Percentiles rank a stretch among this genome's conserved stretches.
These are phyloP conservation scores for Fusarium poae DNA, from an alignment of 2,329 filamentous ascomycete species.

Conservation along the genomic window DNA sequence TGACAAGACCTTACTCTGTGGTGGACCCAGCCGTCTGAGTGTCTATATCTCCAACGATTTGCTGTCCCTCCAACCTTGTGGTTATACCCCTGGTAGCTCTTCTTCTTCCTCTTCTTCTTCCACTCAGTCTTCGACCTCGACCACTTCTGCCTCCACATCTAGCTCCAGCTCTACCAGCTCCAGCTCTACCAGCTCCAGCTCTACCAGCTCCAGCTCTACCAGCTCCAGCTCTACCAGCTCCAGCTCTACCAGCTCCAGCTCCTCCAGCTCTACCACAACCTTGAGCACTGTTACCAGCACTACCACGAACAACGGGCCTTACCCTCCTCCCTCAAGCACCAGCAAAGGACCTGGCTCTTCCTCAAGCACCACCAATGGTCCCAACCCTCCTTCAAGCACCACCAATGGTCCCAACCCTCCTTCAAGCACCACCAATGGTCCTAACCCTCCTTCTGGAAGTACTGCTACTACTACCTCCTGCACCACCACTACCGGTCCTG, in stretches of 20 bases:
- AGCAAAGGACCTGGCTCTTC: slow-evolving; percentile 23
- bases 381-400: background rate
- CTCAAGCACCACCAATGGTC: slow-evolving; percentile 1
- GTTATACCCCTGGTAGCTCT: slow-evolving; percentile 47
- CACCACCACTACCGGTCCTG: slow-evolving; percentile 54
- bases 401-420: background rate
- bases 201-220: slow-evolving; percentile 44
- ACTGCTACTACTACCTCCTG: slow-evolving; percentile 39
- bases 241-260: slow-evolving; percentile 11
- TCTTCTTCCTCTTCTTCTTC: slow-evolving; percentile 13
- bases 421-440: background rate
- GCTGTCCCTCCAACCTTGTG: slow-evolving; percentile 64
- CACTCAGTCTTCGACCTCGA: slow-evolving; percentile 26
- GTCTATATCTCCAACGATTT: slow-evolving; percentile 64
- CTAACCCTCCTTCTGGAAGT: slow-evolving; percentile 19
- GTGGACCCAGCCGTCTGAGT: slow-evolving; percentile 58
- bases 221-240: slow-evolving; percentile 28
- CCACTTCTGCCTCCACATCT: slow-evolving; percentile 12
- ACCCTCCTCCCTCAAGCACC: slow-evolving; percentile 36
- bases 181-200: slow-evolving; percentile 22
- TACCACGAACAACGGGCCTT: slow-evolving; percentile 7
- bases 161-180: slow-evolving; percentile 1
- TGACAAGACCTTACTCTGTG: slow-evolving; percentile 58
- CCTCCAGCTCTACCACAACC: slow-evolving; percentile 35
- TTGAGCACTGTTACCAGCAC: slow-evolving; percentile 44